Evolutionary conservation across 202 grass and related monocot genomes (phyloP), one percentile per base, ranked within the genome.

Genomic region (Saccharum hybrid): DNA sequence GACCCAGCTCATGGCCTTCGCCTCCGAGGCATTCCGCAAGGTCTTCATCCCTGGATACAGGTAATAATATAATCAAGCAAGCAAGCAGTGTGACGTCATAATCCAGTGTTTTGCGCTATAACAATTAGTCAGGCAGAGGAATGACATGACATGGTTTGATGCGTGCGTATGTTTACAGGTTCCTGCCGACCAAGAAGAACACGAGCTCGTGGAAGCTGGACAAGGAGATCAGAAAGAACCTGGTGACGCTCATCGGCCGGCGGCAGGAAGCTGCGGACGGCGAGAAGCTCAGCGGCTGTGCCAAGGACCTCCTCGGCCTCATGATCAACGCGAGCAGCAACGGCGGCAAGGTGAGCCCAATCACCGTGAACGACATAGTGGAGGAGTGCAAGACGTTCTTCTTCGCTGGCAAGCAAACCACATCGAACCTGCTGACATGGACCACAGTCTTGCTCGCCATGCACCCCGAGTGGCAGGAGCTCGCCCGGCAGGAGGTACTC

Each of bases 371-470:
- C 38, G 96, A 99, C 88, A 99, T 99, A 28, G 96, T 96, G 38
- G 96, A 99, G 91, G 96, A 99, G 81, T 96, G 96, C 93, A 99
- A 99, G 86, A 99, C 96, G 0, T 99, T 99, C 82, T 99, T 99
- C 93, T 99, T 99, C 86, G 96, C 96, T 38, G 96, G 96, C 23
- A 99, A 99, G 89, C 96, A 99, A 71, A 99, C 96, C 1, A 99
- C 96, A 28, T 96, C 96, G 3, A 98, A 98, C 79, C 93, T 98
- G 13, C 85, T 98, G 88, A 98, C 96, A 7, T 98, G 96, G 96
- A 85, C 86, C 65, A 94, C 93, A 3, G 96, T 99, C 21, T 40
- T 99, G 66, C 93, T 99, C 31, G 91, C 93, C 76, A 94, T 99
- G 96, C 93, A 99, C 64, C 96, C 96, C 3, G 93, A 94, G 74